These are phyloP conservation scores for Geranomyces michiganensis DNA, from an alignment of 192 early-diverging fungal species.

Conservation along the genomic window DNA sequence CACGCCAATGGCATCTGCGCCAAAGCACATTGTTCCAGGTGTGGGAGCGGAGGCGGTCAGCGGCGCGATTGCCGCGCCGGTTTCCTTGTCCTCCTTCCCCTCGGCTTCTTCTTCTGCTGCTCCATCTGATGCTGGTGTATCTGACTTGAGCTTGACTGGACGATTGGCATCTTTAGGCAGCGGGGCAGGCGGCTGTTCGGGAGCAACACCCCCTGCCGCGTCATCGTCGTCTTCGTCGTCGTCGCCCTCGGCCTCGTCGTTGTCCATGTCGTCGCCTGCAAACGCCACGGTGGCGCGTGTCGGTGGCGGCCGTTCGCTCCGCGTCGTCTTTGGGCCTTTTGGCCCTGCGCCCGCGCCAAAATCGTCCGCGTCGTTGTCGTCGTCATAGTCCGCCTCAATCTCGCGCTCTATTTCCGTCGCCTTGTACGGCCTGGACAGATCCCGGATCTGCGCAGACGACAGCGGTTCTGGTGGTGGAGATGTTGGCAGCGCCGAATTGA, in stretches of 20 bases:
- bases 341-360: background rate
- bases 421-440: conserved; percentile 25
- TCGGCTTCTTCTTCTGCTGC: conserved; percentile 17
- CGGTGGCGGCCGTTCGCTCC: background rate
- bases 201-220: conserved; percentile 3
- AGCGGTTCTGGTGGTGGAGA: conserved; percentile 5
- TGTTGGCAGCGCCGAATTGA: conserved; percentile 7
- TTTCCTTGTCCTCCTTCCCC: conserved; percentile 5
- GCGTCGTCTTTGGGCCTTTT: background rate
- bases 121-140: background rate
- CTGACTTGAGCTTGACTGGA: too few relatives aligned
- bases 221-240: conserved; percentile 32
- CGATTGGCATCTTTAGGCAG: conserved; percentile 9
- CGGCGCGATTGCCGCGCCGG: conserved; percentile 14
- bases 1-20: conserved; percentile 29
- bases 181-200: conserved; percentile 11
- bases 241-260: conserved; percentile 18
- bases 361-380: background rate
- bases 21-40: conserved; percentile 14
- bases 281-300: background rate
- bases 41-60: background rate
- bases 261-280: background rate
- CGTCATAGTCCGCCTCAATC: background rate
- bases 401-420: conserved; percentile 24
- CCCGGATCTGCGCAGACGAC: conserved; percentile 12